Conservation (phyloP, 768 basidiomycete species). For the Boletus subcaerulescens region DNA sequence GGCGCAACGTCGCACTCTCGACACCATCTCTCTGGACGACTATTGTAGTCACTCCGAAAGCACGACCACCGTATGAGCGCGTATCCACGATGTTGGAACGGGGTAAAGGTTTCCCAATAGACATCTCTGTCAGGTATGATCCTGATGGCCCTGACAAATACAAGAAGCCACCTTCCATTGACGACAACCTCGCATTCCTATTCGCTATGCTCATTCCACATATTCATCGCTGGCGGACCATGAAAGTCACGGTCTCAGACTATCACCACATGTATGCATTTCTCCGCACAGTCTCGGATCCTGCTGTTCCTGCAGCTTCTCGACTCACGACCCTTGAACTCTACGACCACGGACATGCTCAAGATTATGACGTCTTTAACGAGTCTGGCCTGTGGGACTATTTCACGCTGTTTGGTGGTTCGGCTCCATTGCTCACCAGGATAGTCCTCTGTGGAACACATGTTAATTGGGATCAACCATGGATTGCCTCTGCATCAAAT, state of each 20-base stretch:
- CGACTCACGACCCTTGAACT: slow-evolving; percentile 52
- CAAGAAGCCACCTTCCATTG: too few species aligned
- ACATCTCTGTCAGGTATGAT: slow-evolving; percentile 41
- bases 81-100: slow-evolving; percentile 48
- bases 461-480: slow-evolving; percentile 56
- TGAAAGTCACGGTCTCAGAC: slow-evolving; percentile 45
- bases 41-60: slow-evolving; percentile 26
- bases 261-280: slow-evolving; percentile 46
- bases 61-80: slow-evolving; percentile 42
- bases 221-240: slow-evolving; percentile 49
- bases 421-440: slow-evolving; percentile 47
- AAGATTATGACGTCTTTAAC: not conserved
- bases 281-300: slow-evolving; percentile 38
- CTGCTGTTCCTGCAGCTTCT: slow-evolving; percentile 44
- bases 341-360: slow-evolving; percentile 46
- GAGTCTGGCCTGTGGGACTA: slow-evolving; percentile 20
- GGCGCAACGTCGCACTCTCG: slow-evolving; percentile 52
- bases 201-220: slow-evolving; percentile 46
- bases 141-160: slow-evolving; percentile 4
- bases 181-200: slow-evolving; percentile 25
- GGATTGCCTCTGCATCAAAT: slow-evolving; percentile 22
- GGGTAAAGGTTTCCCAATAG: slow-evolving; percentile 51
- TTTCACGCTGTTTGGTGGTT: slow-evolving; percentile 53
- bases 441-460: slow-evolving; percentile 68
- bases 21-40: slow-evolving; percentile 58